These are phyloP conservation scores for Didymella glomerata DNA, from an alignment of 2,329 filamentous ascomycete genomes.

Conservation along the genomic window DNA sequence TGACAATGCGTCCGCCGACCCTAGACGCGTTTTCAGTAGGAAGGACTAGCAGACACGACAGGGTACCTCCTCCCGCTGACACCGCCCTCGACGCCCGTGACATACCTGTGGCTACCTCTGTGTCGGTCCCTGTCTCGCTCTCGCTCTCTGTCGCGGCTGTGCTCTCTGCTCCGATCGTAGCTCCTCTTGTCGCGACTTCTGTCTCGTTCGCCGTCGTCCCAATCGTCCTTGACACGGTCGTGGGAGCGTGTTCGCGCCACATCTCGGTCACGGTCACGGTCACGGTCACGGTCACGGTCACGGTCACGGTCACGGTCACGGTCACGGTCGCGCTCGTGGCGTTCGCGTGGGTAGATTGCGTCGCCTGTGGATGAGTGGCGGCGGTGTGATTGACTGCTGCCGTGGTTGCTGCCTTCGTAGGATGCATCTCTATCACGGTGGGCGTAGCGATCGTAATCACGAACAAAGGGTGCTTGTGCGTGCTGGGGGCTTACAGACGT, in stretches of 20 bases:
- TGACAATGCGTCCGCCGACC: conserved; percentile 27
- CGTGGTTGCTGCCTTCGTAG: conserved; percentile 18
- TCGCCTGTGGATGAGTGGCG: conserved; percentile 36
- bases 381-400: conserved; percentile 28
- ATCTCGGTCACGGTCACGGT: conserved; percentile 25
- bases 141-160: conserved; percentile 28
- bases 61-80: conserved; percentile 47
- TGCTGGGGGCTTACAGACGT: conserved; percentile 33
- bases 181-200: conserved; percentile 24
- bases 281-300: conserved; percentile 18
- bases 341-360: conserved; percentile 37
- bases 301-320: too few relatives aligned
- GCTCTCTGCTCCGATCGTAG: conserved; percentile 25
- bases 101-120: conserved; percentile 43
- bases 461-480: conserved; percentile 31
- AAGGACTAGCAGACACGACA: conserved; percentile 28
- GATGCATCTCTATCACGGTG: conserved; percentile 16
- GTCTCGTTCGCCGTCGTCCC: conserved; percentile 33
- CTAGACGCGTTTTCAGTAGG: conserved; percentile 34
- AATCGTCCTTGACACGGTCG: conserved; percentile 40
- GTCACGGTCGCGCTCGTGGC: conserved; percentile 27
- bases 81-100: conserved; percentile 46
- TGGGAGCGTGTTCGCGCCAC: conserved; percentile 38
- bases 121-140: conserved; percentile 26
- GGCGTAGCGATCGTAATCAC: conserved; percentile 29